Evolutionary conservation across 2,329 filamentous ascomycete genomes (phyloP), one percentile per base, ranked within the genome.

Genomic region (Cladosporium sp.): DNA sequence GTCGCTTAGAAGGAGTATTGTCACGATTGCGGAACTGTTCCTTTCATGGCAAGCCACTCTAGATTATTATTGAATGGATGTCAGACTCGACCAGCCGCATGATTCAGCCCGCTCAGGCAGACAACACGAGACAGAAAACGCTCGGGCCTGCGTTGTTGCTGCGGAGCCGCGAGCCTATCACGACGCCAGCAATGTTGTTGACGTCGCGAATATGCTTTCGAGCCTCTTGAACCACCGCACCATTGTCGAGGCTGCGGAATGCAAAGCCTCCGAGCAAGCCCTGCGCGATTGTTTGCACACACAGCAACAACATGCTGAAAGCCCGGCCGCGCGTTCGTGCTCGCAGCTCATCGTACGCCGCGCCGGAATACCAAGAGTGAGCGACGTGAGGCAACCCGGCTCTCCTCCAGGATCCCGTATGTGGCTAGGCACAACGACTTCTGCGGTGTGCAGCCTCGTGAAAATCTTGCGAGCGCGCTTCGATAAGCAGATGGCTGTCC

Each of bases 301-400:
- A 18, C 26, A 57, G 53, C 53, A 37, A 11, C 35, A 58, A 23
- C 14, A 21, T 29, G 56, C 56, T 44, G 23, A 31, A 46, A 29
- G 35, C 31, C 12, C 21, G 49, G 60, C 60, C 60, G 60, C 60
- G 60, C 60, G 60, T 50, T 37, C 60, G 53, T 23, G 26, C 29
- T 53, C 29, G 31, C 59, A 46, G 35, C 18, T 33, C n/a, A 12
- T 29, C 33, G 50, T 46, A 21, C 50, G 61, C 61, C 61, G 61
- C 50, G 61, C 61, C 61, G 61, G 61, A 63, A 23, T 63, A 56
- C 61, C 61, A 63, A 63, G 61, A 63, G 31, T 49, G 37, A 33
- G 28, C 40, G 37, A 40, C 59, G 59, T 53, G 59, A 52, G 59
- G 11, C 35, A 46, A 14, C 21, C 26, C 61, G 61, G 61, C 50